phyloP scores from a whole-genome alignment of 495 filamentous ascomycete genomes.

The Corynascus novoguineensis region DNA sequence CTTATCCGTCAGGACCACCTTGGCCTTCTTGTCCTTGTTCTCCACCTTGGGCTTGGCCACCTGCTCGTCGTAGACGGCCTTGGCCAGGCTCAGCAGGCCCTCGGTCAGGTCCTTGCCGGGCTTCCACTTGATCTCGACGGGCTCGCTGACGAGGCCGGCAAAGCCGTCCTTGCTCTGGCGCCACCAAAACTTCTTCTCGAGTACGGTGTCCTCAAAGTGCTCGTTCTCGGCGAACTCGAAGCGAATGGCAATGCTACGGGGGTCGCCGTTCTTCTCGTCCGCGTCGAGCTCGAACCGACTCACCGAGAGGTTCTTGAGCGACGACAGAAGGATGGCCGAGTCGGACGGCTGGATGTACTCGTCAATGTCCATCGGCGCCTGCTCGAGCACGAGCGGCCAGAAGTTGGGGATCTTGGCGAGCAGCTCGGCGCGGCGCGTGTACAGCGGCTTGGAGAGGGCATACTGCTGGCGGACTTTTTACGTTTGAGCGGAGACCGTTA shows the following conservation, averaged over 20 bases:
- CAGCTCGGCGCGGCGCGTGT: slow-evolving; percentile 62
- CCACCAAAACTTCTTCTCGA: slow-evolving; percentile 89
- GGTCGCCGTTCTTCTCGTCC: slow-evolving; percentile 52
- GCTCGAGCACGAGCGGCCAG: slow-evolving; percentile 83
- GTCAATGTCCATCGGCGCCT: slow-evolving; percentile 76
- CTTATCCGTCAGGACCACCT: slow-evolving; percentile 40
- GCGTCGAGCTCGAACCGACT: slow-evolving; percentile 65
- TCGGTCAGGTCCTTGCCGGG: slow-evolving; percentile 73
- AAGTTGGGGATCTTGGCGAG: slow-evolving; percentile 69
- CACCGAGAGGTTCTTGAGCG: slow-evolving; percentile 60
- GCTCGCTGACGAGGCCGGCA: slow-evolving; percentile 73
- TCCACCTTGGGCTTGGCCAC: slow-evolving; percentile 38
- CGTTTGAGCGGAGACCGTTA: not conserved
- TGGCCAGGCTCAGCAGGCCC: slow-evolving; percentile 67
- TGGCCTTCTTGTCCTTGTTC: slow-evolving; percentile 42
- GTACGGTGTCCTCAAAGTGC: slow-evolving; percentile 63
- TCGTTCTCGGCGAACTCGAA: slow-evolving; percentile 64
- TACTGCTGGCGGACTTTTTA: slow-evolving; percentile 57
- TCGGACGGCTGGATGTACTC: slow-evolving; percentile 76
- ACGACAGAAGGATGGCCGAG: slow-evolving; percentile 56
- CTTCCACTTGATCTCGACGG: slow-evolving; percentile 86
- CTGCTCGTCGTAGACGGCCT: slow-evolving; percentile 62
- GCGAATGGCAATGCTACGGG: slow-evolving; percentile 57
- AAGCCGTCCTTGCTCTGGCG: slow-evolving; percentile 60
- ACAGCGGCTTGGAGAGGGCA: slow-evolving; percentile 53